Evolutionary conservation across 345 rosid genomes (phyloP).

Genomic region (Syzygium jambos): DNA sequence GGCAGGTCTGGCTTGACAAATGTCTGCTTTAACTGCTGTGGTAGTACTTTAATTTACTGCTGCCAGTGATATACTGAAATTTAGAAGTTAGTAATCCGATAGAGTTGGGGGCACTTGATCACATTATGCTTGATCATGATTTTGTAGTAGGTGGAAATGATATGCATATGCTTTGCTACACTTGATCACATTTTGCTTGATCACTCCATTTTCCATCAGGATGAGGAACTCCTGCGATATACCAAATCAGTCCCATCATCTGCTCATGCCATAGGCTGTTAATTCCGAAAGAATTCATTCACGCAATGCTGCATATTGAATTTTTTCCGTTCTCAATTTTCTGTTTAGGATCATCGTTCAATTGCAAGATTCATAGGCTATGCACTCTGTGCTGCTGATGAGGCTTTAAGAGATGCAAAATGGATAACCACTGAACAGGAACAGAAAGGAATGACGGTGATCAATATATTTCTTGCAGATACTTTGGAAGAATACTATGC

Average conservation of each 20-base stretch:
- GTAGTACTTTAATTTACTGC: not conserved
- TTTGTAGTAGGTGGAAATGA: not conserved
- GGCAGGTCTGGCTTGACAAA: not conserved
- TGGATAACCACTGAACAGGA: conserved; percentile 69
- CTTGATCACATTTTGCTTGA: not conserved
- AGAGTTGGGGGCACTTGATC: not conserved
- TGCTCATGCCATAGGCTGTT: not conserved
- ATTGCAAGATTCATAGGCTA: conserved; percentile 77
- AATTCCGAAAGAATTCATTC: not conserved
- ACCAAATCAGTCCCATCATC: not conserved
- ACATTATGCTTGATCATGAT: not conserved
- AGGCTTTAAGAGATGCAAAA: conserved; percentile 81
- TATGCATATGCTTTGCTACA: not conserved
- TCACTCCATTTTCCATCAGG: not conserved
- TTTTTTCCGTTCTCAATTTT: not conserved
- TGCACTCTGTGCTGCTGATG: conserved; percentile 91
- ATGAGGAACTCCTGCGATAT: not conserved
- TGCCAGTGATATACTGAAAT: not conserved
- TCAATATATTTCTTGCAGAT: not conserved
- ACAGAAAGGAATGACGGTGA: conserved; percentile 76
- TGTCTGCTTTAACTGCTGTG: not conserved
- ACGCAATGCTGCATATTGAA: not conserved
- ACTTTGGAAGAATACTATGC: not conserved
- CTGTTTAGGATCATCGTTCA: conserved; percentile 53
- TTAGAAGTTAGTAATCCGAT: not conserved